Evolutionary conservation across 768 basidiomycete species (phyloP).

Genomic region (Suillus subalutaceus): DNA sequence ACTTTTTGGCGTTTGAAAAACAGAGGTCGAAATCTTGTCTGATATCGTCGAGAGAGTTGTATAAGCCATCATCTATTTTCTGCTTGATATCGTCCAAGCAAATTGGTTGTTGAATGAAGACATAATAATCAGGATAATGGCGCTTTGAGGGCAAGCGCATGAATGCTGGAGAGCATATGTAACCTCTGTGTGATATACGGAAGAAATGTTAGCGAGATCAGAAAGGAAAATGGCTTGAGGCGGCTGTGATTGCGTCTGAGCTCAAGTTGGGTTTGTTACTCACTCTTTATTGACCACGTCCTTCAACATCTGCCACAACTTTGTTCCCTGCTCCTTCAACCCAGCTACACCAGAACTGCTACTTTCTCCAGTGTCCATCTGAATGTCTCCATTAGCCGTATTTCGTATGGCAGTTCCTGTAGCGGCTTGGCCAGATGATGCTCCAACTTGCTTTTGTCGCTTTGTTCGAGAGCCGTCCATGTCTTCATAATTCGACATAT

Average conservation of each 20-base stretch:
- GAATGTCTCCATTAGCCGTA: constrained; percentile 27
- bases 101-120: constrained; percentile 77
- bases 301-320: constrained; percentile 77
- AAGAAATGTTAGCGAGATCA: constrained; percentile 37
- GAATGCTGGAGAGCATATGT: constrained; percentile 65
- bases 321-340: constrained; percentile 68
- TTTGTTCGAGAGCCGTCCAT: constrained; percentile 52
- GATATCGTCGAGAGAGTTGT: constrained; percentile 66
- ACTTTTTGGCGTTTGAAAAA: constrained; percentile 80
- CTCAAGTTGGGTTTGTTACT: constrained; percentile 53
- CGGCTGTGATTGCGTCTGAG: constrained; percentile 21
- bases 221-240: constrained; percentile 46
- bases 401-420: constrained; percentile 35
- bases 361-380: constrained; percentile 24
- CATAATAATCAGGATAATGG: constrained; percentile 86
- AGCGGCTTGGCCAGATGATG: constrained; percentile 45
- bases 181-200: constrained; percentile 53
- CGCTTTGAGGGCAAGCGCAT: constrained; percentile 70
- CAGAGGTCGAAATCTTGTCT: constrained; percentile 75
- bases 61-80: constrained; percentile 61
- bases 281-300: constrained; percentile 89
- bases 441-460: constrained; percentile 48
- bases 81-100: constrained; percentile 89
- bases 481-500: constrained; percentile 40
- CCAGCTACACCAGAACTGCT: constrained; percentile 27